Conservation (phyloP, 352 stramenopile species). For the Phytophthora rubi region DNA sequence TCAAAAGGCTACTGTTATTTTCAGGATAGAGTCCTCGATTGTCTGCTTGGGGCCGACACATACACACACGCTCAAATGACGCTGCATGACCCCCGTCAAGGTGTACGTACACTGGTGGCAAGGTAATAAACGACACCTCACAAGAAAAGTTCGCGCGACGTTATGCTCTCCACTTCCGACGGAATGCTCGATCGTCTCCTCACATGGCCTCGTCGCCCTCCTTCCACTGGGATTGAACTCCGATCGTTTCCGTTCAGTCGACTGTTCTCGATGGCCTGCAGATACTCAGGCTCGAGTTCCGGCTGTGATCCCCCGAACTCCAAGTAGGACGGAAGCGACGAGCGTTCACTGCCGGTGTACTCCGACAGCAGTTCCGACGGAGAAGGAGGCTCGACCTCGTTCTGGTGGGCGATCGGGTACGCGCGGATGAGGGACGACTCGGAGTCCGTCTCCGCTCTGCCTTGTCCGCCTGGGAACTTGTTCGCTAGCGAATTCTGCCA, state of each 20-base stretch:
- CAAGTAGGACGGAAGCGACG: constrained; percentile 37
- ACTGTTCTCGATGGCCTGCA: constrained; percentile 34
- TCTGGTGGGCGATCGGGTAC: constrained; percentile 27
- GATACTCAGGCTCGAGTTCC: constrained; percentile 47
- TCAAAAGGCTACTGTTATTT: constrained; percentile 29
- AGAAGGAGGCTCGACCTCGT: constrained; percentile 31
- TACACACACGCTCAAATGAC: constrained; percentile 10
- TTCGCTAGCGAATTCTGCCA: constrained; percentile 29
- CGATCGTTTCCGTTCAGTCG: constrained; percentile 13
- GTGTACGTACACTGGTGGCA: constrained; percentile 18
- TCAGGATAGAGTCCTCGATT: constrained; percentile 8
- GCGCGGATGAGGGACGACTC: constrained; percentile 32
- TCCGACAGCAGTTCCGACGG: constrained; percentile 71
- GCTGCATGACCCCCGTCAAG: not conserved
- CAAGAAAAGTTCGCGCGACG: constrained; percentile 40
- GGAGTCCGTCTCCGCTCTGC: constrained; percentile 13
- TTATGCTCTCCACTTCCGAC: constrained; percentile 28
- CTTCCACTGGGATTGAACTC: constrained; percentile 33
- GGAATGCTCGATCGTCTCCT: constrained; percentile 37
- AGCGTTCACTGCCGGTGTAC: constrained; percentile 47
- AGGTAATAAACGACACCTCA: constrained; percentile 14
- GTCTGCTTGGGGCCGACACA: constrained; percentile 7
- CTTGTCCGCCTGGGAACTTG: constrained; percentile 10
- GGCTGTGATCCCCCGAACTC: constrained; percentile 35
- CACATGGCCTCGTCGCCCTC: constrained; percentile 24